These are phyloP conservation scores for Pichia occidentalis DNA, from an alignment of 805 yeast genomes.

Conservation along the genomic window DNA sequence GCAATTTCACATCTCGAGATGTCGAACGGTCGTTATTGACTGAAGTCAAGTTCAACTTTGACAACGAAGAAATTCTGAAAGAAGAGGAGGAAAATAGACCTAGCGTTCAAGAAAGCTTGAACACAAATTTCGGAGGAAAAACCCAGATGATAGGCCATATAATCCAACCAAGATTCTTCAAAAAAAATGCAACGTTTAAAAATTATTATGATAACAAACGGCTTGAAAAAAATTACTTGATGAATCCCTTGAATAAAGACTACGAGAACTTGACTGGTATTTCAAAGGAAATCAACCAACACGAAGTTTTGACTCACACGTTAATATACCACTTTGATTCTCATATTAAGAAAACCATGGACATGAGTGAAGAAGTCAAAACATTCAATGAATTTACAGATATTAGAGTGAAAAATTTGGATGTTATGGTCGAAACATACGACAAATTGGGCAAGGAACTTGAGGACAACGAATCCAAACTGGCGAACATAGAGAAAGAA, in stretches of 20 bases:
- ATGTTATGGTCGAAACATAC: conserved; percentile 38
- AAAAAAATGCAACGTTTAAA: conserved; percentile 16
- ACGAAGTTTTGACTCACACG: conserved; percentile 51
- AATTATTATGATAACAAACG: conserved; percentile 56
- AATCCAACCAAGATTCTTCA: conserved; percentile 25
- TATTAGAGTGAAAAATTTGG: conserved; percentile 37
- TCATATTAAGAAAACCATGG: conserved; percentile 36
- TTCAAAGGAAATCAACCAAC: conserved; percentile 22
- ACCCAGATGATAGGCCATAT: conserved; percentile 29
- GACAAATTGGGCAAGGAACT: conserved; percentile 41
- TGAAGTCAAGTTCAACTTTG: conserved; percentile 62
- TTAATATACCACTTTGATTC: conserved; percentile 50
- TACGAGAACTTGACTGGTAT: conserved; percentile 32
- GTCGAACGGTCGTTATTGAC: conserved; percentile 73
- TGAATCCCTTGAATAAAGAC: conserved; percentile 51
- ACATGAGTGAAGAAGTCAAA: conserved; percentile 42
- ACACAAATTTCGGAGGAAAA: conserved; percentile 16
- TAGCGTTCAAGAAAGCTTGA: conserved; percentile 12
- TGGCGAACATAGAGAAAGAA: conserved; percentile 25
- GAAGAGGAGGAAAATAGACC: conserved; percentile 23
- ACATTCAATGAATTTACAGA: conserved; percentile 36
- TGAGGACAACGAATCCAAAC: conserved; percentile 31
- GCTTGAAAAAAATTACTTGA: conserved; percentile 57
- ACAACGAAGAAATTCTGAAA: conserved; percentile 39
- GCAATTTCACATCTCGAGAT: conserved; percentile 59